Evolutionary conservation across 2,329 filamentous ascomycete species (phyloP).

Genomic region (Aspergillus puulaauensis): DNA sequence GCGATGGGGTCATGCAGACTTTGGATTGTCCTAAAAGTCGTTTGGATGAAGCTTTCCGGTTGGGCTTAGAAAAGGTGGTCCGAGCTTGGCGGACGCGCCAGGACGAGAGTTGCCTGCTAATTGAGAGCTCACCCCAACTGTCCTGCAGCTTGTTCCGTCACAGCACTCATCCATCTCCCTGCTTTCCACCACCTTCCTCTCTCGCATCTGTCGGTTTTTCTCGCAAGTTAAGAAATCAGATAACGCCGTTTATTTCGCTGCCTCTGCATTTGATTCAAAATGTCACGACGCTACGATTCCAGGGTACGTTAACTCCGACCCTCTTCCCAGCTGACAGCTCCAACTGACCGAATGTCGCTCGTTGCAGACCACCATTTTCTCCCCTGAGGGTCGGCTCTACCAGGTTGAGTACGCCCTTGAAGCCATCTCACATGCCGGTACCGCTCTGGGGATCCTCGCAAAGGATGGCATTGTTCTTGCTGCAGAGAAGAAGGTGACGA

Average conservation of each 20-base stretch:
- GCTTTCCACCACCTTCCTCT: conserved; percentile 2
- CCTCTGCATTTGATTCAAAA: conserved; percentile 47
- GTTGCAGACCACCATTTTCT: conserved; percentile 95
- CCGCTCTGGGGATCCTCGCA: conserved; percentile 91
- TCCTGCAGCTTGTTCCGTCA: conserved; percentile 20
- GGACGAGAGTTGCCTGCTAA: conserved; percentile 40
- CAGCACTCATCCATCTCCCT: conserved; percentile 12
- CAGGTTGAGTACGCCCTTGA: conserved; percentile 99
- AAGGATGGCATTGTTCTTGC: conserved; percentile 98
- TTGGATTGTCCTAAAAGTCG: neutral
- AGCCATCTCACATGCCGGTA: conserved; percentile 97
- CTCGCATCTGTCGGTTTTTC: neutral
- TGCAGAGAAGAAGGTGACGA: conserved; percentile 97
- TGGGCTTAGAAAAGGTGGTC: conserved; percentile 29
- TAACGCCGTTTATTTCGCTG: conserved; percentile 10
- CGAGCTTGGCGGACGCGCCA: conserved; percentile 43
- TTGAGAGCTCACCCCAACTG: conserved; percentile 34
- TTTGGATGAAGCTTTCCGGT: conserved; percentile 16
- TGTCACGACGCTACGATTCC: conserved; percentile 98
- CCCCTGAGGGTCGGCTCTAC: conserved; percentile 95
- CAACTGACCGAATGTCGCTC: conserved; percentile 37
- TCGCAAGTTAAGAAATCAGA: neutral
- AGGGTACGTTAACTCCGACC: conserved; percentile 62
- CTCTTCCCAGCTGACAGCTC: conserved; percentile 27
- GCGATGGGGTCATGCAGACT: neutral